Base-by-base conservation (phyloP, 179 eudicot species). In the Spergularia azorica region DNA sequence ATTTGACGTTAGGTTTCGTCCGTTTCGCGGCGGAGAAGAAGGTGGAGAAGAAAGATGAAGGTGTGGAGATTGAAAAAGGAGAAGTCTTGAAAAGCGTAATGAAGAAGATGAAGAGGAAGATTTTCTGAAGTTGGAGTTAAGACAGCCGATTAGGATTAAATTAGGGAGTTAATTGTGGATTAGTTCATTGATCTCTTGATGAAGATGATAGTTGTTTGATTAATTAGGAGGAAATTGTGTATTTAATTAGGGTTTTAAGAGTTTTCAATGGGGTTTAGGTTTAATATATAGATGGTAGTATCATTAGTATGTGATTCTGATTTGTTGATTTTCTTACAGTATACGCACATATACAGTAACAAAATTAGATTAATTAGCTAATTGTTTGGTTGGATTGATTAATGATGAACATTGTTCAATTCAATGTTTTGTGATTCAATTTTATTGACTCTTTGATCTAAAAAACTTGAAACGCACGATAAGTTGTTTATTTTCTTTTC, bases 121-220 rank as follows among this genome's bases (percentile, higher is more conserved):
- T 74, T 63, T 71, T 65, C 67, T 82, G 77, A 79, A 82, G 77
- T 39, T 82, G 21, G 82, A 79, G 59, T 79, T 82, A 51, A 71
- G 82, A n/a, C 79, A 20, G 21, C 76, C 76, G 8, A 70, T 65
- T 50, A 46, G 61, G 66, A 16, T n/a, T 72, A 57, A 61, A 72
- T 72, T 72, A 57, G 39, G 17, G 15, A 18, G n/a, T 3, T 50
- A 48, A 6, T 65, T 51, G 4, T 46, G 50, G 50, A 13, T 52
- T 70, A 13, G 14, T 68, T 68, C 18, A 4, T 69, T 69, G 72
- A 46, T 67, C 21, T 51, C 46, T 16, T 79, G 69, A 48, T 73
- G 39, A 36, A 36, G 39, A 36, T 36, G 39, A 36, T 3, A 3
- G 39, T 36, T 0, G 5, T 36, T 36, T 36, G 39, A 36, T 39